phyloP scores from a whole-genome alignment of 148 eudicot species.

The Chenopodium album region DNA sequence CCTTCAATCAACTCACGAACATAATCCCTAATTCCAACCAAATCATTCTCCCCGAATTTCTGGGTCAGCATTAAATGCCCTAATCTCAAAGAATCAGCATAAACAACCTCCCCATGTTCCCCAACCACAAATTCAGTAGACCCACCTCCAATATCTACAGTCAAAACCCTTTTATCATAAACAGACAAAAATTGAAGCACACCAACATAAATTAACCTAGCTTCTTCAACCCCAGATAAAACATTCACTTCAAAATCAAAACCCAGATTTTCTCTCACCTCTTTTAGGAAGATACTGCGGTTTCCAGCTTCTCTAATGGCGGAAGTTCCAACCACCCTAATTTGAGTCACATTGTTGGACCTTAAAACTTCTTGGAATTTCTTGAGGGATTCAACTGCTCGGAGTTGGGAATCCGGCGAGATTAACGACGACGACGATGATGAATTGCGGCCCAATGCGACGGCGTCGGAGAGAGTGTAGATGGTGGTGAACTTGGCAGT shows the following conservation, averaged over 20 bases:
- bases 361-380: slow-evolving; percentile 39
- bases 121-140: slow-evolving; percentile 68
- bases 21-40: slow-evolving; percentile 36
- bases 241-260: slow-evolving; percentile 39
- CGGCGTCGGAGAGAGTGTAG: slow-evolving; percentile 40
- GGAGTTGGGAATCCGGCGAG: slow-evolving; percentile 32
- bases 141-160: slow-evolving; percentile 73
- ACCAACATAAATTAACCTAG: slow-evolving; percentile 48
- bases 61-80: slow-evolving; percentile 59
- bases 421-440: slow-evolving; percentile 21
- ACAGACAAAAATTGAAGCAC: slow-evolving; percentile 48
- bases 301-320: slow-evolving; percentile 57
- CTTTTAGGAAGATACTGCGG: slow-evolving; percentile 26
- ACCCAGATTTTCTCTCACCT: slow-evolving; percentile 39
- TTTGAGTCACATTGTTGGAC: slow-evolving; percentile 28
- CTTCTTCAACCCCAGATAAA: slow-evolving; percentile 62
- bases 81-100: slow-evolving; percentile 42
- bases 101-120: slow-evolving; percentile 36
- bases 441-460: slow-evolving; percentile 39
- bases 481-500: slow-evolving; percentile 46
- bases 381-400: slow-evolving; percentile 40
- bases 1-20: slow-evolving; percentile 30
- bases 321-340: slow-evolving; percentile 64
- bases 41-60: slow-evolving; percentile 32
- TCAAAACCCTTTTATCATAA: slow-evolving; percentile 34